Evolutionary conservation across 768 basidiomycete species (phyloP).

Genomic region (Podaxis pistillaris): DNA sequence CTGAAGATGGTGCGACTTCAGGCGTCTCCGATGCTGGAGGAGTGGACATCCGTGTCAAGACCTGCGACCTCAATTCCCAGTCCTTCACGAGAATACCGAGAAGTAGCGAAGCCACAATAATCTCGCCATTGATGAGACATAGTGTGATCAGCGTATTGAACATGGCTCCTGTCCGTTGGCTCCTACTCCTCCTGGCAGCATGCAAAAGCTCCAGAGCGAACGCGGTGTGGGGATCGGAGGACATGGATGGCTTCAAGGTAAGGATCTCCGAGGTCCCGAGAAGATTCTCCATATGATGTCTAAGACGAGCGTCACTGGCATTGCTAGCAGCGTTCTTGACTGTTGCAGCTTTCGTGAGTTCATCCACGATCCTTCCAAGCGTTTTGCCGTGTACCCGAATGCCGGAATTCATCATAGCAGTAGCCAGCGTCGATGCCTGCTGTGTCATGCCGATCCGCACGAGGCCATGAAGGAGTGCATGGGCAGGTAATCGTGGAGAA

Average conservation of each 20-base stretch:
- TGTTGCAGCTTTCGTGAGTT: conserved; percentile 21
- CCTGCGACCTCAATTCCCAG: conserved; percentile 37
- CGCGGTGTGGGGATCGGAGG: conserved; percentile 39
- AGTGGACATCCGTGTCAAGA: background rate
- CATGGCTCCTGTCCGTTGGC: conserved; percentile 56
- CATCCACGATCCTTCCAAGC: conserved; percentile 41
- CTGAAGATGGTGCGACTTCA: background rate
- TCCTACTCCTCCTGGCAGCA: conserved; percentile 52
- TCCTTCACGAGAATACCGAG: conserved; percentile 67
- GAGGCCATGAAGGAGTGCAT: conserved; percentile 63
- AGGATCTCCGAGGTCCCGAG: conserved; percentile 20
- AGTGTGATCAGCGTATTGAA: conserved; percentile 59
- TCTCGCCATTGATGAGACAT: conserved; percentile 75
- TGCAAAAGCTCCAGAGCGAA: conserved; percentile 54
- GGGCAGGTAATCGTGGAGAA: conserved; percentile 59
- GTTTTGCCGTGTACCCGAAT: conserved; percentile 49
- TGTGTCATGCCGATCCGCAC: conserved; percentile 47
- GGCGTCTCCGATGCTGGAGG: background rate
- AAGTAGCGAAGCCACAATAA: conserved; percentile 70
- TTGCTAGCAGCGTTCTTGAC: conserved; percentile 17
- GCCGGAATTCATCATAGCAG: conserved; percentile 52
- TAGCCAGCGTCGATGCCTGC: conserved; percentile 48
- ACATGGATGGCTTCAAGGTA: conserved; percentile 31
- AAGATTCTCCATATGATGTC: conserved; percentile 16
- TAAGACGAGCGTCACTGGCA: conserved; percentile 17